phyloP scores from a whole-genome alignment of 495 filamentous ascomycete species.

The Aspergillus biplanus region DNA sequence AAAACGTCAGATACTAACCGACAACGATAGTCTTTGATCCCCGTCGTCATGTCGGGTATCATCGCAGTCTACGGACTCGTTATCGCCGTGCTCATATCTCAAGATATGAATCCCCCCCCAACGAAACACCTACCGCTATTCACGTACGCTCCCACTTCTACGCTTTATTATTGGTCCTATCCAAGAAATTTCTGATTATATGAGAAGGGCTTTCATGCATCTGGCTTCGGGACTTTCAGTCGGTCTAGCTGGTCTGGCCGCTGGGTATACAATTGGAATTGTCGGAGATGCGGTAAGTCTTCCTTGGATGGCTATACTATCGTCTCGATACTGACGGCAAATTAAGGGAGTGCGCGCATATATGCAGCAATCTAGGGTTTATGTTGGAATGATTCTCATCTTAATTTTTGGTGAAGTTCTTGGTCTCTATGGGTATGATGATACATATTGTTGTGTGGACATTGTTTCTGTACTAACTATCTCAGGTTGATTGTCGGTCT shows the following conservation, averaged over 20 bases:
- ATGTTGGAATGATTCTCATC: constrained; percentile 98
- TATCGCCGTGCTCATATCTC: constrained; percentile 90
- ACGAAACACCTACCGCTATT: constrained; percentile 74
- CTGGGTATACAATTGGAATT: constrained; percentile 94
- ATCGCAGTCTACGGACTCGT: constrained; percentile 98
- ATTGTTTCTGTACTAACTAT: constrained; percentile 30
- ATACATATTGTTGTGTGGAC: neutral
- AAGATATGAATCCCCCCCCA: constrained; percentile 72
- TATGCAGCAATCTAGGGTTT: constrained; percentile 93
- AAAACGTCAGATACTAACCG: constrained; percentile 23
- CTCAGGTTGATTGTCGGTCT: constrained; percentile 59
- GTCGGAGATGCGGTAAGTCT: constrained; percentile 81
- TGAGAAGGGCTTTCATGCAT: constrained; percentile 82
- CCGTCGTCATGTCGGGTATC: constrained; percentile 99
- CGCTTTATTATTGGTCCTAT: neutral
- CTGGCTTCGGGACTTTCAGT: constrained; percentile 89
- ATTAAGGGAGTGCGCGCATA: constrained; percentile 82
- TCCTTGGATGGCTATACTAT: neutral
- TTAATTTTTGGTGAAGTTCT: constrained; percentile 98
- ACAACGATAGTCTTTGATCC: constrained; percentile 74
- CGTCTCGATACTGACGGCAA: constrained; percentile 30
- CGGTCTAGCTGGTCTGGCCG: constrained; percentile 89
- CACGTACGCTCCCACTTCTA: constrained; percentile 56
- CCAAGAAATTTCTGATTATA: constrained; percentile 22
- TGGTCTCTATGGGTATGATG: constrained; percentile 87